Evolutionary conservation across 169 alveolate genomes (phyloP).

Genomic region (Plasmodium cynomolgi): DNA sequence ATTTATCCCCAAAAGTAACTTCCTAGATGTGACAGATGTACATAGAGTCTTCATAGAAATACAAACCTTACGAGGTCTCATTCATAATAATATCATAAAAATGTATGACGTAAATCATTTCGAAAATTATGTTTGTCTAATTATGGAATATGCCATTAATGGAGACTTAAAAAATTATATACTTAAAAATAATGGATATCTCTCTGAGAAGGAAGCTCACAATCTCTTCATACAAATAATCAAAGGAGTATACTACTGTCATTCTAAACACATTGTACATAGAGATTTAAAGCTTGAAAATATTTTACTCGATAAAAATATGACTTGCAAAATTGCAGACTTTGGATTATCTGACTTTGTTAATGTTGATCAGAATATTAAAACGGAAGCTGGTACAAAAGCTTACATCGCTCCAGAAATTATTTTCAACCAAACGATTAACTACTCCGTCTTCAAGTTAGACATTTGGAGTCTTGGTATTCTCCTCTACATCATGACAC

Average conservation of each 20-base stretch:
- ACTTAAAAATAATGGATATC: constrained; percentile 78
- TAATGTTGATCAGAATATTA: constrained; percentile 76
- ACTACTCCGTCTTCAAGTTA: constrained; percentile 78
- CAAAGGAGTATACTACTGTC: constrained; percentile 86
- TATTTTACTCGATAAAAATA: constrained; percentile 77
- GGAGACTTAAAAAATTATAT: constrained; percentile 81
- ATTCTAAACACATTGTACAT: constrained; percentile 86
- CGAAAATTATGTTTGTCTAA: constrained; percentile 80
- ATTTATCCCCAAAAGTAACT: constrained; percentile 79
- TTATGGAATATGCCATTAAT: constrained; percentile 79
- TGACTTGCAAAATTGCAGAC: constrained; percentile 72
- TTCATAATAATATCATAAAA: constrained; percentile 79
- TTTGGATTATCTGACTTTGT: constrained; percentile 78
- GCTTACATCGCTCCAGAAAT: constrained; percentile 85
- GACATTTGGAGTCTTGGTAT: constrained; percentile 83
- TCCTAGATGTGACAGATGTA: constrained; percentile 76
- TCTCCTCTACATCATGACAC: constrained; percentile 82
- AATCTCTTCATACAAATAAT: constrained; percentile 82
- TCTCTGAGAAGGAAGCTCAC: constrained; percentile 79
- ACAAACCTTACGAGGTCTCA: constrained; percentile 76
- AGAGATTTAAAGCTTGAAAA: constrained; percentile 84
- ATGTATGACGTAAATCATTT: constrained; percentile 82
- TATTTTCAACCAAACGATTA: constrained; percentile 76
- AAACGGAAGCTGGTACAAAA: constrained; percentile 83
- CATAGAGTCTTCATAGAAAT: constrained; percentile 82